Conservation (phyloP, 2,329 filamentous ascomycete genomes). For the Emmonsiellopsis sp. region DNA sequence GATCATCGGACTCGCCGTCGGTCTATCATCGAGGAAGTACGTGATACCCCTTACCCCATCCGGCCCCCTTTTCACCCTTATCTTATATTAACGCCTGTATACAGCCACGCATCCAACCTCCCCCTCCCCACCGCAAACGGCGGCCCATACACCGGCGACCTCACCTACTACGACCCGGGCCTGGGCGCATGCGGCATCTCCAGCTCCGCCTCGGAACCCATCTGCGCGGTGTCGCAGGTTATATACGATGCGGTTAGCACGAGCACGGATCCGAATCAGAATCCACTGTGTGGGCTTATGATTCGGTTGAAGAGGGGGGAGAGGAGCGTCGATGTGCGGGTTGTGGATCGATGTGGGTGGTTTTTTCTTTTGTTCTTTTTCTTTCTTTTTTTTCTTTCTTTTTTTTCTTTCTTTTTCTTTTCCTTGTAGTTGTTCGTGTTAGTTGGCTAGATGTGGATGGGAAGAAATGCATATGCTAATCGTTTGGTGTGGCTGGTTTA, state of each 20-base stretch:
- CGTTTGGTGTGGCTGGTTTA: constrained; percentile 10
- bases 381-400: not conserved
- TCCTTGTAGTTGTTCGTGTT: not conserved
- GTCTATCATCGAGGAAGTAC: constrained; percentile 17
- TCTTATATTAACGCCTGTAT: not conserved
- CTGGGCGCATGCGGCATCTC: constrained; percentile 61
- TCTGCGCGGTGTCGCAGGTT: constrained; percentile 58
- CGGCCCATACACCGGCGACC: constrained; percentile 49
- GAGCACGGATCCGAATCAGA: constrained; percentile 50
- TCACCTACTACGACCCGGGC: constrained; percentile 59
- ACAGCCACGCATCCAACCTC: constrained; percentile 28
- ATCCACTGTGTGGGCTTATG: constrained; percentile 57
- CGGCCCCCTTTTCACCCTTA: not conserved
- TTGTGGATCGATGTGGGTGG: constrained; percentile 56
- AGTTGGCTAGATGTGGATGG: not conserved
- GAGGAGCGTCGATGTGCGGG: constrained; percentile 50
- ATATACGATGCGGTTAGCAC: constrained; percentile 53
- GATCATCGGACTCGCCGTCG: constrained; percentile 25
- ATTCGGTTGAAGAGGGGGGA: constrained; percentile 53
- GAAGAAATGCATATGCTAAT: constrained; percentile 6
- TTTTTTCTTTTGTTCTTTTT: not conserved
- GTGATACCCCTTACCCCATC: not conserved
- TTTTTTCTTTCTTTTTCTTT: not conserved
- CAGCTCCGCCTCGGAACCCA: constrained; percentile 45
- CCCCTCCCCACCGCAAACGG: constrained; percentile 42